phyloP scores from a whole-genome alignment of 306 rosid genomes.

The Crotalaria pallida region DNA sequence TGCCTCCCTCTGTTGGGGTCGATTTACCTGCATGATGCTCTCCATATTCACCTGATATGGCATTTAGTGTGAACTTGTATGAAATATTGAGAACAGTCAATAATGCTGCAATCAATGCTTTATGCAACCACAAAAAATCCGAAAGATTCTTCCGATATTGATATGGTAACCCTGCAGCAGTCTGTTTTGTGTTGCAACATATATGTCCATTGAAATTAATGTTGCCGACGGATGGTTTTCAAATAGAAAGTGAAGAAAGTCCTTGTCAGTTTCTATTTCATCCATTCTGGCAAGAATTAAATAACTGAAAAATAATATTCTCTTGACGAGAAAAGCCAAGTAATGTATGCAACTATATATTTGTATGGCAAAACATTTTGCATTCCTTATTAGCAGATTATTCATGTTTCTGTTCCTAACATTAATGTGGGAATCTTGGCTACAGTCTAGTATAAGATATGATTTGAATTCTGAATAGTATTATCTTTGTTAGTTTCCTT shows the following conservation, averaged over 20 bases:
- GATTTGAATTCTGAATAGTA: too few species aligned
- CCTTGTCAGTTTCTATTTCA: too few species aligned
- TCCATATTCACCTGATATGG: constrained; percentile 8
- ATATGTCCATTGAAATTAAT: not conserved
- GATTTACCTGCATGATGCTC: constrained; percentile 77
- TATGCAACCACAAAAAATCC: constrained; percentile 62
- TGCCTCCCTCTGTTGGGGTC: constrained; percentile 77
- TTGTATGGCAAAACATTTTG: not conserved
- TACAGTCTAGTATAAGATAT: too few species aligned
- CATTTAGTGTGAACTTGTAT: constrained; percentile 18
- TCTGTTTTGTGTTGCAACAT: not conserved
- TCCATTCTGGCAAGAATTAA: too few species aligned
- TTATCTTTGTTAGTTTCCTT: too few species aligned
- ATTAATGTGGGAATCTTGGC: too few species aligned
- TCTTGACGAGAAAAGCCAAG: not conserved
- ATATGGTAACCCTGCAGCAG: constrained; percentile 46
- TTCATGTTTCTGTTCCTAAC: too few species aligned
- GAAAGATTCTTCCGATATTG: constrained; percentile 65
- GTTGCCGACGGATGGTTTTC: not conserved
- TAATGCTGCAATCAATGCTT: constrained; percentile 81
- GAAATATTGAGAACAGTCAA: constrained; percentile 45
- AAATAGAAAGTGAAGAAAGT: too few species aligned
- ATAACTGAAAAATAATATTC: not conserved
- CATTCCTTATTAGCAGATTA: not conserved
- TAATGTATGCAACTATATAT: not conserved